Evolutionary conservation across 1,139 yeast species (phyloP).

Genomic region (Debaryomyces subglobosus): DNA sequence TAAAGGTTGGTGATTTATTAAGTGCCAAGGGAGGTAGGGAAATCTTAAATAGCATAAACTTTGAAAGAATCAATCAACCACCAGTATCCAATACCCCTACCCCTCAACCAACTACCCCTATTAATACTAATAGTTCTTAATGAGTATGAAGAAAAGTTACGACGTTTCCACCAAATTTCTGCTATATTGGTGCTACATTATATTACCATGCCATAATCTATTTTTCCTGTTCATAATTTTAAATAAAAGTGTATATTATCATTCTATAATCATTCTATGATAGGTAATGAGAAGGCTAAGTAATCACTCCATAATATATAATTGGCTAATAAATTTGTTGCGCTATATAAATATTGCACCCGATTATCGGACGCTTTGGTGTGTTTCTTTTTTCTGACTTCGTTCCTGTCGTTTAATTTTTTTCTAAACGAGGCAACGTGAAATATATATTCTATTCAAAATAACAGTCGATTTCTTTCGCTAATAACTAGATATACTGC

Average conservation of each 20-base stretch:
- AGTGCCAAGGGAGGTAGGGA: slow-evolving; percentile 77
- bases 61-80: slow-evolving; percentile 57
- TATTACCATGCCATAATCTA: background rate
- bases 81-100: slow-evolving; percentile 19
- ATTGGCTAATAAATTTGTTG: background rate
- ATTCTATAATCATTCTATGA: background rate
- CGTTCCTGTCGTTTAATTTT: slow-evolving; percentile 16
- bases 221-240: slow-evolving; percentile 4
- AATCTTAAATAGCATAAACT: slow-evolving; percentile 80
- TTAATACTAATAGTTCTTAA: background rate
- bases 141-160: background rate
- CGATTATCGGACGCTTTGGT: slow-evolving; percentile 11
- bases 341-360: slow-evolving; percentile 1
- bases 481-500: background rate
- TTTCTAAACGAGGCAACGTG: slow-evolving; percentile 8
- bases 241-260: slow-evolving; percentile 1
- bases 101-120: background rate
- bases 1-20: slow-evolving; percentile 66
- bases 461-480: background rate
- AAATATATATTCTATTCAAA: slow-evolving; percentile 5
- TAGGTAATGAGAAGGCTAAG: background rate
- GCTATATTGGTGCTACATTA: background rate
- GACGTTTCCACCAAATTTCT: background rate
- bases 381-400: slow-evolving; percentile 2
- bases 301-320: background rate